phyloP scores from a whole-genome alignment of 2,329 filamentous ascomycete species.

The Talaromyces sp. region DNA sequence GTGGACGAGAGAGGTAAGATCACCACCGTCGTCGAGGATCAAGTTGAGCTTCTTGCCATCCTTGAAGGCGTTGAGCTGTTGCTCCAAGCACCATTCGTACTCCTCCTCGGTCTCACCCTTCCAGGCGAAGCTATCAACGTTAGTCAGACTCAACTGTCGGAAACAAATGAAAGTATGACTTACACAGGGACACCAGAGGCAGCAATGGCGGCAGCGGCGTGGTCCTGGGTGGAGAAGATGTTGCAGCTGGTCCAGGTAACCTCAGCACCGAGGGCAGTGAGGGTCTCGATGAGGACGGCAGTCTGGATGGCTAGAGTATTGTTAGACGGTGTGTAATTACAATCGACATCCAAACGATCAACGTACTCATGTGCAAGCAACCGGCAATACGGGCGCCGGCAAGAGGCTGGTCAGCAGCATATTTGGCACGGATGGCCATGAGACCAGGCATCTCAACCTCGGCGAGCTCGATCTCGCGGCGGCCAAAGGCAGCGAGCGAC shows the following conservation, averaged over 20 bases:
- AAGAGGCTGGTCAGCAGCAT: slow-evolving; percentile 88
- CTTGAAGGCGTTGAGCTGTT: slow-evolving; percentile 96
- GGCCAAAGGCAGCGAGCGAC: slow-evolving; percentile 94
- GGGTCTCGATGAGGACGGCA: slow-evolving; percentile 97
- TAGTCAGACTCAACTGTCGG: neutral
- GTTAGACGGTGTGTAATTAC: slow-evolving; percentile 13
- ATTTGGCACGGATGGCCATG: slow-evolving; percentile 91
- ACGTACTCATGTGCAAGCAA: slow-evolving; percentile 92
- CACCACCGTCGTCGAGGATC: slow-evolving; percentile 98
- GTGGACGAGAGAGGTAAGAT: slow-evolving; percentile 94
- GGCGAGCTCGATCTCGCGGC: slow-evolving; percentile 97
- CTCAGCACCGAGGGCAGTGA: slow-evolving; percentile 91
- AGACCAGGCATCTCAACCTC: slow-evolving; percentile 97
- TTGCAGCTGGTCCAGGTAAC: slow-evolving; percentile 99
- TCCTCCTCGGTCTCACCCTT: slow-evolving; percentile 98
- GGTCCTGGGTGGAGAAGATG: slow-evolving; percentile 99
- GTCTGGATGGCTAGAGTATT: slow-evolving; percentile 78
- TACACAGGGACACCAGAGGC: slow-evolving; percentile 85
- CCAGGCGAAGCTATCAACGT: slow-evolving; percentile 60
- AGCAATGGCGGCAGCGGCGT: slow-evolving; percentile 95
- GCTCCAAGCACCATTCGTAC: slow-evolving; percentile 99
- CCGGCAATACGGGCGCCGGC: slow-evolving; percentile 93
- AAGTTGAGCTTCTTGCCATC: slow-evolving; percentile 95
- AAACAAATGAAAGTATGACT: slow-evolving; percentile 24
- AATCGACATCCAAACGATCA: neutral